These are phyloP conservation scores for Melampsora americana DNA, from an alignment of 1,284 basidiomycete genomes.

Conservation along the genomic window DNA sequence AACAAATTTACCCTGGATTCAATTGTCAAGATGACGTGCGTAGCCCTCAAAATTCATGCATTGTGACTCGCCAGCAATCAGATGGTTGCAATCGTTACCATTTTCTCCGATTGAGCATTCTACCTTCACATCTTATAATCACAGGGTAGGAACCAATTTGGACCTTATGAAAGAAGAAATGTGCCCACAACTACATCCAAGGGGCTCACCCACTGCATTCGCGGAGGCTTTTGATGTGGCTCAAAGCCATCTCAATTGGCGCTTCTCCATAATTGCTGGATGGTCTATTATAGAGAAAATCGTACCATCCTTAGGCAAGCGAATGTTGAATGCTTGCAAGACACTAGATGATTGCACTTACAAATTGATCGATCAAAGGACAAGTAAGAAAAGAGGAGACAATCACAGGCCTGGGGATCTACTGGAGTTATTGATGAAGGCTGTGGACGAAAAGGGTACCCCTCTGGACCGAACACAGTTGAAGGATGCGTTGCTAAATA, in stretches of 20 bases:
- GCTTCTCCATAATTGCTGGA: background rate
- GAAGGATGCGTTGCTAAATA: conserved; percentile 18
- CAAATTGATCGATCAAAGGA: conserved; percentile 4
- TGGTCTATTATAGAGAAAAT: conserved; percentile 19
- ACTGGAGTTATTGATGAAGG: conserved; percentile 8
- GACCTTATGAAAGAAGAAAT: conserved; percentile 2
- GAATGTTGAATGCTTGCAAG: conserved; percentile 1
- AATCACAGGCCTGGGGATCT: background rate
- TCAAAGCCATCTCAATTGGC: conserved; percentile 13
- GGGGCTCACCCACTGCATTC: background rate
- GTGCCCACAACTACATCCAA: background rate
- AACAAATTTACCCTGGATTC: conserved; percentile 2
- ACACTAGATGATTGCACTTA: conserved; percentile 9
- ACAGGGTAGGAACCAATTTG: conserved; percentile 31
- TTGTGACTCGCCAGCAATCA: no score
- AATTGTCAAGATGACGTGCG: conserved; percentile 9
- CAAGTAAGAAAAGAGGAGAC: background rate
- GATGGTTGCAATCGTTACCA: background rate
- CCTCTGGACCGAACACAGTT: conserved; percentile 21
- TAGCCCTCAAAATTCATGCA: background rate
- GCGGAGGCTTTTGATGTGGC: conserved; percentile 10
- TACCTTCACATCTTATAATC: background rate
- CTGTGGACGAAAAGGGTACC: conserved; percentile 6
- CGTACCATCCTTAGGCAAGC: background rate
- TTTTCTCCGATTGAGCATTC: background rate